Conservation (phyloP, 2,329 filamentous ascomycete genomes). For the Cladophialophora chaetospira region DNA sequence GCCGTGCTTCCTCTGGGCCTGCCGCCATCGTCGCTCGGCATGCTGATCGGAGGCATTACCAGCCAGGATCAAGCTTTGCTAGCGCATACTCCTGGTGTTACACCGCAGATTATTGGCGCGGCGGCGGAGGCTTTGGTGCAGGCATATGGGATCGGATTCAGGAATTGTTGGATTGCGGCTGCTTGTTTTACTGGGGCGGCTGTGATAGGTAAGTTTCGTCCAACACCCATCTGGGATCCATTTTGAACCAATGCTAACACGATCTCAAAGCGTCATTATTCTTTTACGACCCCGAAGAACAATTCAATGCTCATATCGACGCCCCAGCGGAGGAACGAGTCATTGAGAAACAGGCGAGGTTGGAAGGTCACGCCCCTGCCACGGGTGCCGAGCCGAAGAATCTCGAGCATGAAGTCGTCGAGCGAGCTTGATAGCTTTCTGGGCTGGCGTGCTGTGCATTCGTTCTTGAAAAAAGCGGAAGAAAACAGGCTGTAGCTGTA, state of each 20-base stretch:
- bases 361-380: too few species aligned
- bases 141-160: conserved; percentile 7
- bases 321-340: conserved; percentile 14
- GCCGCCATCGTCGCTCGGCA: conserved; percentile 1
- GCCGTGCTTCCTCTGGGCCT: conserved; percentile 21
- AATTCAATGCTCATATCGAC: conserved; percentile 21
- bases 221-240: neutral
- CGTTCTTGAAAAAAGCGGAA: too few species aligned
- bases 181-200: conserved; percentile 9
- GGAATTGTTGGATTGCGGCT: conserved; percentile 12
- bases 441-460: too few species aligned
- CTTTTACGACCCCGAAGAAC: conserved; percentile 8
- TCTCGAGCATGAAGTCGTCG: too few species aligned
- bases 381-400: too few species aligned
- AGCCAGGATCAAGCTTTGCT: conserved; percentile 6
- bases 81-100: conserved; percentile 9
- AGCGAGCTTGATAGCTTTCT: too few species aligned
- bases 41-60: conserved; percentile 13
- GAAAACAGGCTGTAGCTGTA: too few species aligned
- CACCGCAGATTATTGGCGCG: conserved; percentile 18
- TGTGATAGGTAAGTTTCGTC: conserved; percentile 12
- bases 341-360: too few species aligned
- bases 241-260: neutral
- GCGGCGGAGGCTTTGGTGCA: conserved; percentile 6
- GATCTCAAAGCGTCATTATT: conserved; percentile 2